A percentile compares a stretch with the other conserved stretches of the same genome.
These are phyloP conservation scores for Phytophthora cactorum DNA, from an alignment of 352 stramenopile species.

Conservation along the genomic window DNA sequence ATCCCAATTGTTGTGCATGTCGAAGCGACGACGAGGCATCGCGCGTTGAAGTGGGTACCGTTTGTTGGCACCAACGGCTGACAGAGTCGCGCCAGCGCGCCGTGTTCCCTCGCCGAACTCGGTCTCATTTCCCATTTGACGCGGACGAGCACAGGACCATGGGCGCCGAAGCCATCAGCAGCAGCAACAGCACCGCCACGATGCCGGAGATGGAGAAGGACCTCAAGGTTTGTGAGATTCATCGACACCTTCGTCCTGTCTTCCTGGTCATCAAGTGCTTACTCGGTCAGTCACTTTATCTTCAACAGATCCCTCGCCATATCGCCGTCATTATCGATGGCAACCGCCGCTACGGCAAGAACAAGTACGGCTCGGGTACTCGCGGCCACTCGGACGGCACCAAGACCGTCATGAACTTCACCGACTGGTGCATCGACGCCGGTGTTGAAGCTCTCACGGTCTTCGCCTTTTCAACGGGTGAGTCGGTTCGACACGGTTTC, in stretches of 20 bases:
- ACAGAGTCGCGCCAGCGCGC: background rate
- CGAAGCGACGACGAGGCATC: constrained; percentile 30
- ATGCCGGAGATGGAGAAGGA: constrained; percentile 19
- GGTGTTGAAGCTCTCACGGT: constrained; percentile 92
- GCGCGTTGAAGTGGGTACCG: constrained; percentile 24
- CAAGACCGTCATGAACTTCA: constrained; percentile 95
- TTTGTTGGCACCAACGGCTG: constrained; percentile 16
- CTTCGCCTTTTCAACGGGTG: constrained; percentile 95
- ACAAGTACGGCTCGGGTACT: constrained; percentile 75
- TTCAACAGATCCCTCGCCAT: constrained; percentile 78
- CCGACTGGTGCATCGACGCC: constrained; percentile 95
- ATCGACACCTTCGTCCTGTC: background rate
- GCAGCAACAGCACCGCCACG: constrained; percentile 9
- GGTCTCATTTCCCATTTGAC: constrained; percentile 26
- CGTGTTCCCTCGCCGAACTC: constrained; percentile 15
- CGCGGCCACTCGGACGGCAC: constrained; percentile 95
- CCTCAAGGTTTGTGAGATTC: constrained; percentile 33
- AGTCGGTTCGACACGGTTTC: constrained; percentile 7
- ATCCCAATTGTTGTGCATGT: constrained; percentile 20
- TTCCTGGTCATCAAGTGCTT: constrained; percentile 12
- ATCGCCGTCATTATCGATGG: constrained; percentile 97
- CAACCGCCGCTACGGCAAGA: constrained; percentile 94
- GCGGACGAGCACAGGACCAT: constrained; percentile 22
- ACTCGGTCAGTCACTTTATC: constrained; percentile 1
- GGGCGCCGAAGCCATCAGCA: constrained; percentile 23